Conservation (phyloP, 192 early-diverging fungal genomes). For the Linderina pennispora region DNA sequence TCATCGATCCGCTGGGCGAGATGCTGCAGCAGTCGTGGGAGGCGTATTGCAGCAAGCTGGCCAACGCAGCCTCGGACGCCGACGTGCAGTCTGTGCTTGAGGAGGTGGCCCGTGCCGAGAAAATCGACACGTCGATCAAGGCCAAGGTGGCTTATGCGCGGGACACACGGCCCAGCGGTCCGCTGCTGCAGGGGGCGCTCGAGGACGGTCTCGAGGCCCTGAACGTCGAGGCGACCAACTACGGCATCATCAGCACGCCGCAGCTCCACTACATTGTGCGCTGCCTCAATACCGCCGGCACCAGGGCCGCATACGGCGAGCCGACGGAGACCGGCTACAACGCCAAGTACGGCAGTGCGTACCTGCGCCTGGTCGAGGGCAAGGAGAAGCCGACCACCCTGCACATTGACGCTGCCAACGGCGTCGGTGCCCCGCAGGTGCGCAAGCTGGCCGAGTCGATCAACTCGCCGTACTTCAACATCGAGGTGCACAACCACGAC, state of each 20-base stretch:
- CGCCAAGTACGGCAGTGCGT: slow-evolving; percentile 82
- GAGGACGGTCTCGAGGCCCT: slow-evolving; percentile 75
- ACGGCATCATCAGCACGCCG: slow-evolving; percentile 90
- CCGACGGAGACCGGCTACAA: slow-evolving; percentile 91
- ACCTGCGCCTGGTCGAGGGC: slow-evolving; percentile 70
- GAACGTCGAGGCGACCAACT: slow-evolving; percentile 65
- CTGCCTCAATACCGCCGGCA: slow-evolving; percentile 75
- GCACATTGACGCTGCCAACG: slow-evolving; percentile 90
- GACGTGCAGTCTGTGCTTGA: slow-evolving; percentile 57
- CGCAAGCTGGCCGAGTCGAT: slow-evolving; percentile 65
- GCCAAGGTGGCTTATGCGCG: slow-evolving; percentile 79
- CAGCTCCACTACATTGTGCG: slow-evolving; percentile 94
- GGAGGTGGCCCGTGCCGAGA: slow-evolving; percentile 54
- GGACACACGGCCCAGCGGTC: slow-evolving; percentile 92
- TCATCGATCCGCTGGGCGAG: slow-evolving; percentile 97
- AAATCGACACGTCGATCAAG: slow-evolving; percentile 62
- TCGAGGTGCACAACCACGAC: slow-evolving; percentile 73
- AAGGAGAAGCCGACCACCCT: slow-evolving; percentile 63
- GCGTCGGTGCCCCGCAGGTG: slow-evolving; percentile 91
- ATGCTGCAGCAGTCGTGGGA: slow-evolving; percentile 98
- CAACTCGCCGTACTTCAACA: slow-evolving; percentile 55
- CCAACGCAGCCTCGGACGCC: slow-evolving; percentile 73
- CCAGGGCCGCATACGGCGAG: slow-evolving; percentile 75
- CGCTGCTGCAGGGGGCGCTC: slow-evolving; percentile 69
- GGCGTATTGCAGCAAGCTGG: slow-evolving; percentile 77